Evolutionary conservation across 2,329 filamentous ascomycete species (phyloP).

Genomic region (Fusarium camptoceras): DNA sequence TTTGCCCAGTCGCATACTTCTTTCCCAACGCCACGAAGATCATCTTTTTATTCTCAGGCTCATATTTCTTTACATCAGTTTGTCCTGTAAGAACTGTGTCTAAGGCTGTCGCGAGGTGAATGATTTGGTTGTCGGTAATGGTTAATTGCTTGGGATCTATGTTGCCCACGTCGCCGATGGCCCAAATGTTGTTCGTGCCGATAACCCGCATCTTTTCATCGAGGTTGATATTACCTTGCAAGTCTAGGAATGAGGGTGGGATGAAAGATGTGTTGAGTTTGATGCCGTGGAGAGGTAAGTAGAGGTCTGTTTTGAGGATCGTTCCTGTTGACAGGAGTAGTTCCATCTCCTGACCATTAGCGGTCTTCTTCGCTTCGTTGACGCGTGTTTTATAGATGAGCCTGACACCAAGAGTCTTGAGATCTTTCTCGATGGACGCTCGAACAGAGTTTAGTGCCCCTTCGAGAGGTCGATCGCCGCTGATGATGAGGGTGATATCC

Average conservation of each 20-base stretch:
- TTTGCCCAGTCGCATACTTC: conserved; percentile 49
- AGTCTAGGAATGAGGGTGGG: conserved; percentile 50
- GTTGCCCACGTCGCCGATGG: conserved; percentile 57
- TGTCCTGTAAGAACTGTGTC: conserved; percentile 41
- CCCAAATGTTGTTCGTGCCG: conserved; percentile 55
- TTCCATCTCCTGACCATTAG: conserved; percentile 12
- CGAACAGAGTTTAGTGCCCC: conserved; percentile 49
- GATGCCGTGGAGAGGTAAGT: conserved; percentile 60
- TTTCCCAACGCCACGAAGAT: conserved; percentile 47
- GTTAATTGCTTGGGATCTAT: conserved; percentile 55
- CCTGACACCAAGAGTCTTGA: conserved; percentile 45
- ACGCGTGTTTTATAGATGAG: conserved; percentile 52
- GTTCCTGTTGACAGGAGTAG: conserved; percentile 49
- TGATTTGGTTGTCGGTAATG: conserved; percentile 50
- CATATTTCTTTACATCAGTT: conserved; percentile 23
- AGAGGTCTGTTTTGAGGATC: conserved; percentile 52
- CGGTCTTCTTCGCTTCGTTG: conserved; percentile 18
- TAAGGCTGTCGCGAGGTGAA: conserved; percentile 50
- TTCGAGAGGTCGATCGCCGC: conserved; percentile 36
- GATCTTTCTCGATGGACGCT: conserved; percentile 39
- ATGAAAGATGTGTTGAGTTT: conserved; percentile 57
- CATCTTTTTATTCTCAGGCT: conserved; percentile 44
- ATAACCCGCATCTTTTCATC: conserved; percentile 50
- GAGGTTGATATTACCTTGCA: conserved; percentile 49
- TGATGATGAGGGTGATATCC: conserved; percentile 45